Evolutionary conservation across 139 green algal species (phyloP).

Genomic region (Picochlorum sp.): DNA sequence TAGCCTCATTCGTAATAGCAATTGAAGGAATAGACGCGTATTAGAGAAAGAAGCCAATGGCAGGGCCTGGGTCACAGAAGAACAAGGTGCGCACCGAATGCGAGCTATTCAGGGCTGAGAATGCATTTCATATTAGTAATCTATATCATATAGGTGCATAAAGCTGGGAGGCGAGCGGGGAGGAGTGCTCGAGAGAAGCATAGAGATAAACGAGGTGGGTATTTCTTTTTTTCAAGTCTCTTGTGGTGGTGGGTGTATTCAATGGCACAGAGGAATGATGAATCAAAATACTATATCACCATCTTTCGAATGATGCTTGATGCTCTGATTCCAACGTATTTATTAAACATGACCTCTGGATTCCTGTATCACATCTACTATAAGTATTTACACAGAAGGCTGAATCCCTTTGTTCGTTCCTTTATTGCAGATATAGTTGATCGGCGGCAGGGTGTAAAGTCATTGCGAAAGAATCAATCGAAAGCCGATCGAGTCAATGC

Average conservation of each 20-base stretch:
- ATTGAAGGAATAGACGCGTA: too few species aligned
- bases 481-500: slow-evolving; percentile 51
- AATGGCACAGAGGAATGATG: slow-evolving; percentile 11
- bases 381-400: too few species aligned
- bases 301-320: slow-evolving; percentile 30
- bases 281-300: slow-evolving; percentile 12
- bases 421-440: slow-evolving; percentile 6
- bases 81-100: slow-evolving; percentile 14
- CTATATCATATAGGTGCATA: slow-evolving; percentile 65
- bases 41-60: neutral
- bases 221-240: neutral
- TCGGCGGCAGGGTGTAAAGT: slow-evolving; percentile 13
- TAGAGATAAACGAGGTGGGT: slow-evolving; percentile 33
- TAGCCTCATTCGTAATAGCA: too few species aligned
- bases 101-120: neutral
- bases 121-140: too few species aligned
- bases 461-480: slow-evolving; percentile 15
- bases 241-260: neutral
- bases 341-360: slow-evolving; percentile 3
- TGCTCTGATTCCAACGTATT: slow-evolving; percentile 9
- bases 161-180: slow-evolving; percentile 60
- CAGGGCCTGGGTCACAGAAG: slow-evolving; percentile 15
- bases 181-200: slow-evolving; percentile 64
- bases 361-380: too few species aligned
- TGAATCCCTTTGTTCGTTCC: too few species aligned